Conservation (phyloP, 495 filamentous ascomycete genomes). For the Xylaria nigripes region DNA sequence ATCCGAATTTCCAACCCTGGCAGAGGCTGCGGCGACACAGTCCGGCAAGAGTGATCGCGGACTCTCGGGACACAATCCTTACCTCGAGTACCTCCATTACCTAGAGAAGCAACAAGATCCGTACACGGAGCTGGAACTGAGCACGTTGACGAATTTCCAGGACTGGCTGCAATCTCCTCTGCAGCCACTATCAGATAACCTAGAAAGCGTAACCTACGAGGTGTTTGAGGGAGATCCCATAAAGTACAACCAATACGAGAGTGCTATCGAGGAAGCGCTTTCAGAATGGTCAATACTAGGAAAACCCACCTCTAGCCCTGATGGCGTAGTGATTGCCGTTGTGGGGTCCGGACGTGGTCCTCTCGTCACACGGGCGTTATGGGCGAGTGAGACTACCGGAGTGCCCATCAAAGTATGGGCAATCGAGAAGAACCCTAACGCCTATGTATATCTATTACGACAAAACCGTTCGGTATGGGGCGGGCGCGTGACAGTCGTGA, state of each 20-base stretch:
- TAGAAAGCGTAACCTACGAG: constrained; percentile 96
- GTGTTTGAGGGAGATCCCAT: constrained; percentile 97
- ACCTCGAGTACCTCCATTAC: constrained; percentile 75
- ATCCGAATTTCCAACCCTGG: constrained; percentile 56
- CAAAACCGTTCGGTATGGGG: constrained; percentile 76
- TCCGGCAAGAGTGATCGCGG: constrained; percentile 24
- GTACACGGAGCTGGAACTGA: constrained; percentile 38
- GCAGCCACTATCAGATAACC: constrained; percentile 90
- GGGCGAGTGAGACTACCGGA: constrained; percentile 65
- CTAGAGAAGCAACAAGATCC: constrained; percentile 75
- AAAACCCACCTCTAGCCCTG: constrained; percentile 61
- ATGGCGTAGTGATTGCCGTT: constrained; percentile 77
- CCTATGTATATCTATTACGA: constrained; percentile 80
- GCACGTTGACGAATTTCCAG: constrained; percentile 48
- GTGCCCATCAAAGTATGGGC: constrained; percentile 80
- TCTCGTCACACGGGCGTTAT: constrained; percentile 74
- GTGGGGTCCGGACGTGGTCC: constrained; percentile 90
- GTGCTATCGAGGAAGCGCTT: constrained; percentile 72
- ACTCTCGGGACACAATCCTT: constrained; percentile 34
- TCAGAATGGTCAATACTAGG: constrained; percentile 64
- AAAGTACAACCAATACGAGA: constrained; percentile 94
- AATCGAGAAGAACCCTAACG: constrained; percentile 97
- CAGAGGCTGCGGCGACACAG: constrained; percentile 45
- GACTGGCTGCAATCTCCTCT: constrained; percentile 93
- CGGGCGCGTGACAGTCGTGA: constrained; percentile 70